Evolutionary conservation across 441 rosid genomes (phyloP).

Genomic region (Hura crepitans): DNA sequence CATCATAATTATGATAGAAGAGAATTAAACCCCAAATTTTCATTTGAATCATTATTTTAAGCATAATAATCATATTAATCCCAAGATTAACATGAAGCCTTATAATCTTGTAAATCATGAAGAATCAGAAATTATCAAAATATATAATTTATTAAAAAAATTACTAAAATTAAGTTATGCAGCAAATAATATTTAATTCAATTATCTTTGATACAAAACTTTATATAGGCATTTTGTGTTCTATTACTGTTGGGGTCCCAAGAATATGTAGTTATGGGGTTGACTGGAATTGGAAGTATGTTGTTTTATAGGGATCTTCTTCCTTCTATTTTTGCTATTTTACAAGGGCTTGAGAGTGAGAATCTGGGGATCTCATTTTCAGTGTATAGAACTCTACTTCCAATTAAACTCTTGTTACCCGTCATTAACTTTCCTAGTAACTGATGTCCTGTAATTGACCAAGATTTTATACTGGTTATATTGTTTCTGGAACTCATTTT

Average conservation of each 20-base stretch:
- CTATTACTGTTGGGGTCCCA: background rate
- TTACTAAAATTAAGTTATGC: too few species aligned
- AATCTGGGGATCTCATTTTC: background rate
- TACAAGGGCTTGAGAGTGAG: background rate
- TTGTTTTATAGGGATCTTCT: background rate
- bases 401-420: background rate
- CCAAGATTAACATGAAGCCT: too few species aligned
- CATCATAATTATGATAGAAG: too few species aligned
- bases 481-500: background rate
- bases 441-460: background rate
- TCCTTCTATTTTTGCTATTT: background rate
- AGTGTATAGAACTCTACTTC: background rate
- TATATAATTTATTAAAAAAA: too few species aligned
- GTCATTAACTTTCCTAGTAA: background rate
- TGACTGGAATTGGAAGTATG: background rate
- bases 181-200: too few species aligned
- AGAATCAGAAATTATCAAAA: too few species aligned
- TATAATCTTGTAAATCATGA: too few species aligned
- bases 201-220: too few species aligned
- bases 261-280: background rate
- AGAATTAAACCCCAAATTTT: too few species aligned
- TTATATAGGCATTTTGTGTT: background rate
- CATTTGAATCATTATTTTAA: too few species aligned
- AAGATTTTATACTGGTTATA: background rate
- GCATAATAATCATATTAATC: too few species aligned